phyloP scores from a whole-genome alignment of 1,284 basidiomycete species.

The Ceratobasidium sp. region DNA sequence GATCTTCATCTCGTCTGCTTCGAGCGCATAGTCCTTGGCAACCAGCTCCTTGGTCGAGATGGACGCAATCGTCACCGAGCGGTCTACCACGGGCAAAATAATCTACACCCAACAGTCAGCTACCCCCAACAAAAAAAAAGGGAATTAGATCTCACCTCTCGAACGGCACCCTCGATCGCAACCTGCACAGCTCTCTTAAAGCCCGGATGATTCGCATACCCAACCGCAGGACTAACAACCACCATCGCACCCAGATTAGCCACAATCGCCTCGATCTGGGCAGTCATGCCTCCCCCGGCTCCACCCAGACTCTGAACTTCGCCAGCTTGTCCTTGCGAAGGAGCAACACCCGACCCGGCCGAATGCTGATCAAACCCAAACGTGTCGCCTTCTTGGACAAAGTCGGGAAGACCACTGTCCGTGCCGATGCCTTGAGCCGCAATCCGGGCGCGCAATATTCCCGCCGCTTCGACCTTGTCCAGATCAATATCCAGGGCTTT shows the following conservation, averaged over 20 bases:
- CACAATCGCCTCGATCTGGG: constrained; percentile 80
- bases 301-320: constrained; percentile 16
- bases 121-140: neutral
- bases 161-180: constrained; percentile 92
- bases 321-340: neutral
- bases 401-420: constrained; percentile 67
- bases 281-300: constrained; percentile 43
- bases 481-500: constrained; percentile 89
- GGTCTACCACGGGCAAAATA: constrained; percentile 95
- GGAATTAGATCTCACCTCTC: constrained; percentile 68
- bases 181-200: constrained; percentile 92
- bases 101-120: constrained; percentile 60
- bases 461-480: constrained; percentile 83
- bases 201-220: constrained; percentile 74
- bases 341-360: neutral
- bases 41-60: constrained; percentile 97
- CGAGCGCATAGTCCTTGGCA: constrained; percentile 95
- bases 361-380: constrained; percentile 41
- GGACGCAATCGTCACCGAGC: constrained; percentile 98
- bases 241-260: constrained; percentile 73
- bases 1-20: constrained; percentile 88
- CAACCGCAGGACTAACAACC: constrained; percentile 75
- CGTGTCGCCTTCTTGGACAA: constrained; percentile 63
- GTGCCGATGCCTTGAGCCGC: constrained; percentile 3
- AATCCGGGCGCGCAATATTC: constrained; percentile 66